Evolutionary conservation across 768 basidiomycete species (phyloP).

Genomic region (Tricholoma flavovirens): DNA sequence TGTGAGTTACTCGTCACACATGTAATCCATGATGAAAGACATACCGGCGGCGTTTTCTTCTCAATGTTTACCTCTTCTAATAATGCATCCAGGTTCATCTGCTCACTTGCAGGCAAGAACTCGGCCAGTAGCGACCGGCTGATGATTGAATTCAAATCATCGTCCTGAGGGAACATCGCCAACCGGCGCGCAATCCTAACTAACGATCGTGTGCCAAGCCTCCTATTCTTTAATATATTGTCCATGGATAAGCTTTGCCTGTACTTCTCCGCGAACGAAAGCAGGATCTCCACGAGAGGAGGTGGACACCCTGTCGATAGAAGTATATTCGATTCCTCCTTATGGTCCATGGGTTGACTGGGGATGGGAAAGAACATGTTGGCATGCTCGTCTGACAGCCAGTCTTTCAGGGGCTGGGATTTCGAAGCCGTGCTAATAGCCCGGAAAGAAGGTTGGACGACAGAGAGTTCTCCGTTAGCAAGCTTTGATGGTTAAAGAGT

Average conservation of each 20-base stretch:
- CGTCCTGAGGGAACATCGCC: constrained; percentile 37
- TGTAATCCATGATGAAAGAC: constrained; percentile 13
- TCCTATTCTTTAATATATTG: constrained; percentile 54
- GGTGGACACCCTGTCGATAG: constrained; percentile 45
- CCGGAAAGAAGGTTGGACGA: constrained; percentile 54
- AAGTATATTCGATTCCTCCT: constrained; percentile 48
- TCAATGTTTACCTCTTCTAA: constrained; percentile 46
- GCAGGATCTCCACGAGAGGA: constrained; percentile 31
- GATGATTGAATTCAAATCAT: constrained; percentile 43
- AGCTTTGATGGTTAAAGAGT: constrained; percentile 13
- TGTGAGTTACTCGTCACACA: constrained; percentile 2
- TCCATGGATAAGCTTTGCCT: constrained; percentile 49
- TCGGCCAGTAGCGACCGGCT: constrained; percentile 48
- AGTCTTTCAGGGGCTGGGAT: constrained; percentile 58
- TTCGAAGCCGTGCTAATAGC: constrained; percentile 59
- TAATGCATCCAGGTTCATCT: constrained; percentile 45
- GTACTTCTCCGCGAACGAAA: constrained; percentile 55
- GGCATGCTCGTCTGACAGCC: constrained; percentile 60
- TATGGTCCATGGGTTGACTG: constrained; percentile 50
- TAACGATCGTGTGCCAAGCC: constrained; percentile 56
- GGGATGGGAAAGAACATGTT: constrained; percentile 68
- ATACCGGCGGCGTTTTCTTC: constrained; percentile 36
- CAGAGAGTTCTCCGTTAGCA: constrained; percentile 35
- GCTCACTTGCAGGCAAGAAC: constrained; percentile 56
- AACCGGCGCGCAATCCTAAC: constrained; percentile 49